Base-by-base conservation (phyloP, 176 grass and related monocot genomes). In the Themeda triandra region DNA sequence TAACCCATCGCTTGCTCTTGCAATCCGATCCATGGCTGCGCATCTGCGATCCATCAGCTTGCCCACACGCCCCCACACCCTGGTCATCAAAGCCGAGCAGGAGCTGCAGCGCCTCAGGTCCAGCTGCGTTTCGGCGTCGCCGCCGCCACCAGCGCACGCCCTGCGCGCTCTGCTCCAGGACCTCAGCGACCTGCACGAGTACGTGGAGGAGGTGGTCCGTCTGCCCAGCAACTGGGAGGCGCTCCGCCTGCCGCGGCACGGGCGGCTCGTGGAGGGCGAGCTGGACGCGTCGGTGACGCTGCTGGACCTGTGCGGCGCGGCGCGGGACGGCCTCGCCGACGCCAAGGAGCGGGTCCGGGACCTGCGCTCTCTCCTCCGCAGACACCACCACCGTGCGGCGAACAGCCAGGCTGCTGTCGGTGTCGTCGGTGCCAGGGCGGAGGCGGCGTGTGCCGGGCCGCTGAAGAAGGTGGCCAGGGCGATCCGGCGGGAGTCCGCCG, bases 181-280 rank as follows among this genome's bases (percentile, higher is more conserved):
- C 19, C 78, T 80, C 78, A 13, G 40, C 63, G 78, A 80, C 41
- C 63, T 80, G 40, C 64, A 80, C 63, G 63, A 80, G 78, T 67
- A 67, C 28, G 78, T 31, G 19, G 78, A 80, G 19, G 78, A 67
- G 78, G 7, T 32, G 6, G 19, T 67, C 41, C 28, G 78, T 6
- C 78, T 67, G 27, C 42, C 78, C 28, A 67, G 1, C 78, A 67
- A 80, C 63, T 51, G 63, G 62, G 78, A 80, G 41, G 78, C 42
- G 63, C 78, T 80, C 28, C 78, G 78, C 19, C 29, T 80, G 0
- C 63, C 78, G 19, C 78, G 62, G 10, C 77, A 80, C 62, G 5
- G 62, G 17, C 60, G 17, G 18, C 62, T 66, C 0, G 40, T 80
- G 2, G 77, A 80, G 41, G 41, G 6, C 60, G 77, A 80, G 77